Evolutionary conservation across 2,329 filamentous ascomycete genomes (phyloP).

Genomic region (Aureobasidium sp.): DNA sequence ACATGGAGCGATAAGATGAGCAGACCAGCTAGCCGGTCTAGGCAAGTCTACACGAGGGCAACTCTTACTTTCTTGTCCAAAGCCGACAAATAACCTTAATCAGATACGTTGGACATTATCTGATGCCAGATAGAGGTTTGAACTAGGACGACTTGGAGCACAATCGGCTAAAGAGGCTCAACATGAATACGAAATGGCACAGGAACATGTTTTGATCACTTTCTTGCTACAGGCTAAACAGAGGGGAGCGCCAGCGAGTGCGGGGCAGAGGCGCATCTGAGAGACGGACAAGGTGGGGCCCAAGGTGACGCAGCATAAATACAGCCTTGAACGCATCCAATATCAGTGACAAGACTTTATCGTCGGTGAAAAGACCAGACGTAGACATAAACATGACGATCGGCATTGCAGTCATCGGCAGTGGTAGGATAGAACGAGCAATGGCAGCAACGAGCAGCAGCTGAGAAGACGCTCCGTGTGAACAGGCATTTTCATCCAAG

Average conservation of each 20-base stretch:
- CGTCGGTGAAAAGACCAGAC: background rate
- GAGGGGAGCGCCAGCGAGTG: background rate
- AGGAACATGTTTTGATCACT: background rate
- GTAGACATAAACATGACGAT: constrained; percentile 22
- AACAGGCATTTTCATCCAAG: constrained; percentile 51
- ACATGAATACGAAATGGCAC: too few relatives aligned
- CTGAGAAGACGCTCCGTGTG: background rate
- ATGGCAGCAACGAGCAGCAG: background rate
- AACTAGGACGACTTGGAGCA: too few relatives aligned
- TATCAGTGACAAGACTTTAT: background rate
- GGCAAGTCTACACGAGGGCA: background rate
- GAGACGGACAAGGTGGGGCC: constrained; percentile 6
- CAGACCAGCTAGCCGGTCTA: background rate
- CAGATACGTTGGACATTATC: too few relatives aligned
- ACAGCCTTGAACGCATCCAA: background rate
- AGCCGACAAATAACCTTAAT: background rate
- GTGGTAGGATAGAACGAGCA: constrained; percentile 31
- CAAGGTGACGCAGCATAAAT: constrained; percentile 9
- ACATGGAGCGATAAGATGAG: background rate
- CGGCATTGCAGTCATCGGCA: constrained; percentile 56
- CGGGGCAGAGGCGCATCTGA: background rate
- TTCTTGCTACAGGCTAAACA: constrained; percentile 13
- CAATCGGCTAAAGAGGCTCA: too few relatives aligned
- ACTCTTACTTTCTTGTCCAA: background rate
- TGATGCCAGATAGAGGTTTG: too few relatives aligned